Conservation (phyloP, 768 basidiomycete genomes). For the Xanthoconium stramineum region DNA sequence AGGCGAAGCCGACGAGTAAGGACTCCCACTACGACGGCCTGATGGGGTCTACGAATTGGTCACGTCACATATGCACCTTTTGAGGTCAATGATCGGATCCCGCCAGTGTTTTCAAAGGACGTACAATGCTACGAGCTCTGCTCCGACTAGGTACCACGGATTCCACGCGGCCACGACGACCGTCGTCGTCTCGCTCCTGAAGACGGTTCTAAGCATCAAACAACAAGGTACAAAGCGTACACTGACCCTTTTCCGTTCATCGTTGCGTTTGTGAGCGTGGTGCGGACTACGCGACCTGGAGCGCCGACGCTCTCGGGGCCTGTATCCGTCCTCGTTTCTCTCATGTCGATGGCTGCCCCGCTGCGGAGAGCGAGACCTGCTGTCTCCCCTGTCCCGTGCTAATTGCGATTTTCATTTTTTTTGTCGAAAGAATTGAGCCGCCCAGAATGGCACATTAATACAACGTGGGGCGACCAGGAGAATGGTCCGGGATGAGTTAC, state of each 20-base stretch:
- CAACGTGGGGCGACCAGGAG: constrained; percentile 26
- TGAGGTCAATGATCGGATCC: constrained; percentile 19
- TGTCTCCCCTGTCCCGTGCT: constrained; percentile 21
- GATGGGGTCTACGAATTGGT: constrained; percentile 20
- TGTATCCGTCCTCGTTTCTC: constrained; percentile 5
- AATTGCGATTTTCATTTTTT: constrained; percentile 6
- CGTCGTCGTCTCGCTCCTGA: constrained; percentile 13
- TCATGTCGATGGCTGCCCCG: constrained; percentile 8
- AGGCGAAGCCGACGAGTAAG: constrained; percentile 15
- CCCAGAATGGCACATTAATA: constrained; percentile 14
- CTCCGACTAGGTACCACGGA: constrained; percentile 1
- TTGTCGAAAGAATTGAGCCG: constrained; percentile 4
- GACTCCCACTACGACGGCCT: constrained; percentile 16
- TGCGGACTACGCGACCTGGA: constrained; percentile 25
- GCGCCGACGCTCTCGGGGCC: constrained; percentile 9
- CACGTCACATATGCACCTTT: constrained; percentile 23
- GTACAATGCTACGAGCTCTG: constrained; percentile 31
- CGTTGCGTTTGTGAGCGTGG: constrained; percentile 1
- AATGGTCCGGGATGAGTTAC: constrained; percentile 21
- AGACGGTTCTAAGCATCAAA: not conserved
- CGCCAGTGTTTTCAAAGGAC: not conserved
- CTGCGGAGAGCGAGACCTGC: constrained; percentile 27
- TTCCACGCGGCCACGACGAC: constrained; percentile 1
- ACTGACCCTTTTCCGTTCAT: constrained; percentile 9
- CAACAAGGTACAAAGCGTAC: not conserved